Evolutionary conservation across 345 rosid species (phyloP), one percentile per base, ranked within the genome.

Genomic region (Nasturtium officinale): DNA sequence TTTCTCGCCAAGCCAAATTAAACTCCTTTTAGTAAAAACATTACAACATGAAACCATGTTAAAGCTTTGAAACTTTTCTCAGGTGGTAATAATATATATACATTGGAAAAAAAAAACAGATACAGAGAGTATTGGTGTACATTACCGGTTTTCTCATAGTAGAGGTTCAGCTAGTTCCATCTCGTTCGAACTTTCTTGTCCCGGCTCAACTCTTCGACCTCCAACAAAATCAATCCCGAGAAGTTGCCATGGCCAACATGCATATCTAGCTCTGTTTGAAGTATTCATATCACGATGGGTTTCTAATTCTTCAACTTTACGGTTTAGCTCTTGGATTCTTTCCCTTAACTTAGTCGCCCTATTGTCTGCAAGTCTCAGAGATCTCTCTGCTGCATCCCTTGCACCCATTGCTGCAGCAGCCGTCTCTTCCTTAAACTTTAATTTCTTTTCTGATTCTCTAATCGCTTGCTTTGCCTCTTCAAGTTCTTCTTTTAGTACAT

Each of bases 241-340:
- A 92, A 92, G 94, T 74, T 96, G 99, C 98, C 97, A 92, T 3
- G 97, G 98, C 98, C 99, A 92, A 74, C 99, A 96, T 45, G 79
- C 89, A 66, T 92, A 96, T 77, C 97, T 84, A 7, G 92, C 81
- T 30, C 90, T 70, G 58, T 87, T 72, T 57, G 71, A 78, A 28
- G 63, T 83, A 33, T 81, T 83, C 6, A 79, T 65, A 62, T 90
- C 95, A 78, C 86, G 81, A 71, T 83, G 85, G 15, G 90, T 81
- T 80, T 96, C 99, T 51, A 85, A 69, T 74, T 82, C 98, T 79
- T 96, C 98, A 17, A 92, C 84, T 77, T 86, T 94, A 72, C 69
- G 87, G 82, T 86, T 90, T 45, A 92, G 84, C 78, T 89, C 96
- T 83, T 92, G 97, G 47, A 92, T 83, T 79, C 95, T 90, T 54